Evolutionary conservation across 371 early-diverging fungal genomes (phyloP).

Genomic region (Mucor indicus): DNA sequence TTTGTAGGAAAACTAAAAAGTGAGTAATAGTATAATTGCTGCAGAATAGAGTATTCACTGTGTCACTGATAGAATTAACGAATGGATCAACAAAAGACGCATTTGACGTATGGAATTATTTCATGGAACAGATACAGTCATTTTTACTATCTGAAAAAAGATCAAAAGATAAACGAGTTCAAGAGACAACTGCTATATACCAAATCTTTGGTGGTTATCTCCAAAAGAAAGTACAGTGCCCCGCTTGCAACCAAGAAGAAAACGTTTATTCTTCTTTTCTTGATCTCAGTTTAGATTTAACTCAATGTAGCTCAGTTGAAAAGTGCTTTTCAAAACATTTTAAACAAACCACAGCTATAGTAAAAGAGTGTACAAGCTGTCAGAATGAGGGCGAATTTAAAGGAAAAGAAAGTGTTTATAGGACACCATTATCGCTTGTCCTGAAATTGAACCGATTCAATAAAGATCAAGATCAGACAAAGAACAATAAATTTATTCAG

Average conservation of each 20-base stretch:
- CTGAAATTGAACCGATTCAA: slow-evolving; percentile 82
- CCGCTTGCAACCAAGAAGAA: slow-evolving; percentile 64
- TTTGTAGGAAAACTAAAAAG: slow-evolving; percentile 73
- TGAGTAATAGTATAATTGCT: slow-evolving; percentile 21
- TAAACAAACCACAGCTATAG: slow-evolving; percentile 5
- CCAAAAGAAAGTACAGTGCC: slow-evolving; percentile 70
- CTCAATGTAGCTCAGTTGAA: slow-evolving; percentile 57
- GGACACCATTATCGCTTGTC: slow-evolving; percentile 65
- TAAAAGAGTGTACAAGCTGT: slow-evolving; percentile 25
- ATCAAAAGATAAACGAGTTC: slow-evolving; percentile 58
- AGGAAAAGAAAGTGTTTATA: slow-evolving; percentile 63
- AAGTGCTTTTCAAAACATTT: slow-evolving; percentile 30
- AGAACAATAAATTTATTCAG: slow-evolving; percentile 39
- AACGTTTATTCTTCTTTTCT: slow-evolving; percentile 69
- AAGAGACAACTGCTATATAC: slow-evolving; percentile 76
- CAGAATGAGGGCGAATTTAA: slow-evolving; percentile 56
- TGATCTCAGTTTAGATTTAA: slow-evolving; percentile 73
- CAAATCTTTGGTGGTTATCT: slow-evolving; percentile 84
- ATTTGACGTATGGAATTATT: slow-evolving; percentile 74
- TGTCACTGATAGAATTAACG: slow-evolving; percentile 67
- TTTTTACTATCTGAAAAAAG: slow-evolving; percentile 42
- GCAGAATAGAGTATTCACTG: not conserved
- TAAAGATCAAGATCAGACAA: slow-evolving; percentile 53
- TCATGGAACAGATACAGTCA: slow-evolving; percentile 60
- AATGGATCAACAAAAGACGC: slow-evolving; percentile 81